These are phyloP conservation scores for Venturiaceae sp. DNA, from an alignment of 2,329 filamentous ascomycete species.

Conservation along the genomic window DNA sequence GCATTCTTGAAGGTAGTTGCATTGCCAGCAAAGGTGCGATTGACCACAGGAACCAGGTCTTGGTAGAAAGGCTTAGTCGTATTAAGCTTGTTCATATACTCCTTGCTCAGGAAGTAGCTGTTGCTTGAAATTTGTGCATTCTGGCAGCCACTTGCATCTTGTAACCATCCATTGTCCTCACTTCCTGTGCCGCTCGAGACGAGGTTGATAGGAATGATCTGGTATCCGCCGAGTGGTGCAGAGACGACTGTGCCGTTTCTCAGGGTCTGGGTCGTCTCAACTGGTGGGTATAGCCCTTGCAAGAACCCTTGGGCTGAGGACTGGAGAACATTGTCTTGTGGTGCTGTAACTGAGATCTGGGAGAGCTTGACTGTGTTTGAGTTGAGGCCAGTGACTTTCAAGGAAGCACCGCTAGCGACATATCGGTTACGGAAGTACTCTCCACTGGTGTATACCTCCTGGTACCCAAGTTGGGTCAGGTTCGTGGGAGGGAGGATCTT, in stretches of 20 bases:
- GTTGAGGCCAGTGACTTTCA: constrained; percentile 57
- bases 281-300: constrained; percentile 79
- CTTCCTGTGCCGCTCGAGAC: constrained; percentile 41
- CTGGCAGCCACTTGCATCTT: constrained; percentile 45
- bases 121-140: constrained; percentile 49
- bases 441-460: constrained; percentile 63
- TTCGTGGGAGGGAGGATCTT: constrained; percentile 63
- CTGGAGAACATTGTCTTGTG: constrained; percentile 67
- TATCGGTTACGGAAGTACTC: constrained; percentile 70
- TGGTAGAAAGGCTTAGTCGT: constrained; percentile 46
- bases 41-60: constrained; percentile 41
- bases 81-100: constrained; percentile 38
- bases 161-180: constrained; percentile 44
- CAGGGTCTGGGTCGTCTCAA: constrained; percentile 49
- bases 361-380: constrained; percentile 54
- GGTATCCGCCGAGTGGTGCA: constrained; percentile 68
- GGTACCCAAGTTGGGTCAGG: constrained; percentile 71
- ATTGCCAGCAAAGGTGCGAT: constrained; percentile 37
- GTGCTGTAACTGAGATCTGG: constrained; percentile 64
- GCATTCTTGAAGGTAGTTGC: constrained; percentile 51
- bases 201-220: constrained; percentile 67
- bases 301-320: constrained; percentile 72
- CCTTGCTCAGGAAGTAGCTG: constrained; percentile 42
- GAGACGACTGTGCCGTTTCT: constrained; percentile 59
- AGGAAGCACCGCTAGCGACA: constrained; percentile 48